Evolutionary conservation across 2,329 filamentous ascomycete genomes (phyloP).

Genomic region (Tolypocladium pustulatum): DNA sequence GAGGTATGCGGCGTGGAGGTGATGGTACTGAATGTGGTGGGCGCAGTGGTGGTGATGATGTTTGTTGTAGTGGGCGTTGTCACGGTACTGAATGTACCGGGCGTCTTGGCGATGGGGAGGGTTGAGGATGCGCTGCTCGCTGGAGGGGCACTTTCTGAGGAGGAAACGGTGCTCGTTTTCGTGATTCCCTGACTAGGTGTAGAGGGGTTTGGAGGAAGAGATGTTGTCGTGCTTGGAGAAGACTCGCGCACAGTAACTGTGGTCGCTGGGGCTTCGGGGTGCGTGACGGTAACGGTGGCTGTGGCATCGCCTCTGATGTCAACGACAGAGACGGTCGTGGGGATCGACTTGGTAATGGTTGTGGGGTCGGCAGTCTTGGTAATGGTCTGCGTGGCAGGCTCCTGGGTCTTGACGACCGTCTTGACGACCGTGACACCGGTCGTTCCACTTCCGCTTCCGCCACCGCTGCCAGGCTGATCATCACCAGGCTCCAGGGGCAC

Average conservation of each 20-base stretch:
- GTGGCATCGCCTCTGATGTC: slow-evolving; percentile 14
- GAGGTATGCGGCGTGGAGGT: slow-evolving; percentile 3
- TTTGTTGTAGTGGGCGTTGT: neutral
- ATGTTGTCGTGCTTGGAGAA: slow-evolving; percentile 4
- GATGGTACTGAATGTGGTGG: slow-evolving; percentile 3
- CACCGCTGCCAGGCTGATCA: slow-evolving; percentile 7
- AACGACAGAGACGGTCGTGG: slow-evolving; percentile 21
- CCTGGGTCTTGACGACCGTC: slow-evolving; percentile 19
- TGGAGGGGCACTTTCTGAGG: neutral
- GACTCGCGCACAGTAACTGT: neutral
- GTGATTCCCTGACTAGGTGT: neutral
- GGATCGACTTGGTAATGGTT: slow-evolving; percentile 17
- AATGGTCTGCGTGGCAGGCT: slow-evolving; percentile 15
- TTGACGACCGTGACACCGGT: slow-evolving; percentile 21
- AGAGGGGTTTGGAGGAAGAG: neutral
- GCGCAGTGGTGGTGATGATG: neutral
- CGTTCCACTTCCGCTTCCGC: slow-evolving; percentile 5
- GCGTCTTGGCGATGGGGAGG: neutral
- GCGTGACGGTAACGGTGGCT: slow-evolving; percentile 17
- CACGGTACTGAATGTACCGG: slow-evolving; percentile 2
- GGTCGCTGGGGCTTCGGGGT: neutral
- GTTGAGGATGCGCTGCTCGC: neutral
- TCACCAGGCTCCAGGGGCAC: slow-evolving; percentile 26
- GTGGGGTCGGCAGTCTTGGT: slow-evolving; percentile 14
- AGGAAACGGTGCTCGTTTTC: neutral